A percentile compares a stretch with the other conserved stretches of the same genome.
These are phyloP conservation scores for Phoenix dactylifera DNA, from an alignment of 176 grass and related monocot species.

Conservation along the genomic window DNA sequence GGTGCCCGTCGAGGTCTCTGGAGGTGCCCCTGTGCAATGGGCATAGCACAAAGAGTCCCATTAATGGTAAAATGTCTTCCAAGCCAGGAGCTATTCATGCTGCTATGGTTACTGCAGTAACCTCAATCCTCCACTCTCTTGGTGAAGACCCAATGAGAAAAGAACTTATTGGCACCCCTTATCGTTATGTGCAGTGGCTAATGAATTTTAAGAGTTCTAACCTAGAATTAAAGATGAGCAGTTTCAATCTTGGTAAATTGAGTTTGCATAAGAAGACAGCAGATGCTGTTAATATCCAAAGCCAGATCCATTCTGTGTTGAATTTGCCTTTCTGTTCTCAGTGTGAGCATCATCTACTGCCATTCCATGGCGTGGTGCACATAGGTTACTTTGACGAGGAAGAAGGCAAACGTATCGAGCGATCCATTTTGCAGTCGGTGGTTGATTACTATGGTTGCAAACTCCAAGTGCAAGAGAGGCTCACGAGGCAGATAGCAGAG, in stretches of 20 bases:
- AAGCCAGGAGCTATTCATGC: slow-evolving; percentile 18
- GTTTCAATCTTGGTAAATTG: slow-evolving; percentile 24
- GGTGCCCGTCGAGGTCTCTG: slow-evolving; percentile 60
- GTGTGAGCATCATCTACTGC: slow-evolving; percentile 87
- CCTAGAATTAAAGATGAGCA: slow-evolving; percentile 38
- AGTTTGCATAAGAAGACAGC: slow-evolving; percentile 13
- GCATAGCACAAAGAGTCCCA: slow-evolving; percentile 19
- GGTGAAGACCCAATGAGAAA: slow-evolving; percentile 79
- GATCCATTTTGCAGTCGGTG: slow-evolving; percentile 46
- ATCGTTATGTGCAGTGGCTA: slow-evolving; percentile 82
- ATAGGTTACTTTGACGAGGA: slow-evolving; percentile 42
- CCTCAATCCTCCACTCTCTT: slow-evolving; percentile 48
- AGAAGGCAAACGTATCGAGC: slow-evolving; percentile 34
- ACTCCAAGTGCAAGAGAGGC: slow-evolving; percentile 95
- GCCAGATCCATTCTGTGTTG: slow-evolving; percentile 39
- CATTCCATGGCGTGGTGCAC: slow-evolving; percentile 85
- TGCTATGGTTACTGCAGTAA: slow-evolving; percentile 71
- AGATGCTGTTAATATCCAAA: slow-evolving; percentile 24
- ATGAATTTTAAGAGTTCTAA: slow-evolving; percentile 66
- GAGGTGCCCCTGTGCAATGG: slow-evolving; percentile 37
- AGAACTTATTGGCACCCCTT: slow-evolving; percentile 61
- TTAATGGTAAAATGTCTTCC: slow-evolving; percentile 25
- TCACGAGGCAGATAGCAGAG: slow-evolving; percentile 96
- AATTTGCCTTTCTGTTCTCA: slow-evolving; percentile 83
- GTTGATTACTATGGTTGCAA: slow-evolving; percentile 87